Base-by-base conservation (phyloP, 177 flowering plant genomes). In the Viscum album region DNA sequence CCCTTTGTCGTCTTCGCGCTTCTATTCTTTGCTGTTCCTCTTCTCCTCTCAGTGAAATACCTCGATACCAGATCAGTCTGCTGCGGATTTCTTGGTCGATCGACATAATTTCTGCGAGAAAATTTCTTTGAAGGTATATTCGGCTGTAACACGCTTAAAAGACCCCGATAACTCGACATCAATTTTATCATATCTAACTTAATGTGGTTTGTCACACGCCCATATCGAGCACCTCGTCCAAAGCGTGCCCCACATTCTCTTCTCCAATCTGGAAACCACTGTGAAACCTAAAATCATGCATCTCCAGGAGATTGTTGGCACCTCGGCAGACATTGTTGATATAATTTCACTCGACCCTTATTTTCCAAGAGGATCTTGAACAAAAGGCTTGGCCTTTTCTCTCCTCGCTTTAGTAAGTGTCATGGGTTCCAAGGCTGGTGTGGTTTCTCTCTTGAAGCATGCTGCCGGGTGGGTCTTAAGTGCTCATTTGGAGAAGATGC, bases 401-500 rank as follows among this genome's bases (percentile, higher is more conserved):
- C 52, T 45, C 21, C 17, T 45, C 3, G 60, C 26, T 34, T 65
- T 82, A 61, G 68, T 68, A 64, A 69, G 60, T 28, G 29, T 79
- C 16, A 15, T 79, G 68, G 81, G 82, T 19, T 74, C 81, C 1
- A 43, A 26, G 60, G 63, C 39, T 0, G 71, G 35, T n/a, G 79
- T 79, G 26, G 15, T 60, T 41, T 77, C 50, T 72, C 29, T 71
- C 5, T 34, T 81, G 35, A 79, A 76, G 66, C n/a, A n/a, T n/a
- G 1, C 35, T 19, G 52, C 63, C 37, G 68, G 67, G n/a, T 66
- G 75, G 76, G 76, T 73, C 60, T 21, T 82, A 64, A 69, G 60
- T n/a, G 11, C 4, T 67, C 68, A 79, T 72, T 64, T 82, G 71
- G 69, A 75, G 59, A 79, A 65, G 50, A 79, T 66, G 45, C 7